A percentile compares a stretch with the other conserved stretches of the same genome.
Evolutionary conservation across 768 basidiomycete species (phyloP).

Genomic region (Xerocomus potaroensis): DNA sequence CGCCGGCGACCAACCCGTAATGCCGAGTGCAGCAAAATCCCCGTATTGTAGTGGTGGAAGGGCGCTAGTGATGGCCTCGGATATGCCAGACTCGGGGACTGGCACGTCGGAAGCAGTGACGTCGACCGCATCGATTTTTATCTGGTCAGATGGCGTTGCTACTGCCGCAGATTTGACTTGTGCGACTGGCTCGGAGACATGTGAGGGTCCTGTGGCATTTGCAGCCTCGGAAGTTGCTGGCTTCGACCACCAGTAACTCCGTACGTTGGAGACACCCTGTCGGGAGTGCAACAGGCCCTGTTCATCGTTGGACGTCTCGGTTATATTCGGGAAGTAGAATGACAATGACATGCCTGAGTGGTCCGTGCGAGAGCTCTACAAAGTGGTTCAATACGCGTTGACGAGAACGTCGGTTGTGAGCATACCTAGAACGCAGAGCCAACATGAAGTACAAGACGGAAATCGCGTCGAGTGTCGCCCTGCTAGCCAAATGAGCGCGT

Average conservation of each 20-base stretch:
- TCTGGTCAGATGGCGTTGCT: not conserved
- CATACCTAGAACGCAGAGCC: constrained; percentile 17
- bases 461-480: not conserved
- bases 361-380: constrained; percentile 15
- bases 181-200: constrained; percentile 4
- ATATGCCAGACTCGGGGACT: constrained; percentile 7
- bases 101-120: constrained; percentile 8
- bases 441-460: constrained; percentile 14
- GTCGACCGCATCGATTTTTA: not conserved
- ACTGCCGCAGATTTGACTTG: not conserved
- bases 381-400: constrained; percentile 8
- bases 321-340: not conserved
- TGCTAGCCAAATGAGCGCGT: not conserved
- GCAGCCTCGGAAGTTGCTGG: constrained; percentile 5
- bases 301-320: not conserved
- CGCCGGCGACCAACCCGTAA: constrained; percentile 63
- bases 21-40: constrained; percentile 65
- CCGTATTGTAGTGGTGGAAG: constrained; percentile 61
- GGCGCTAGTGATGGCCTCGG: constrained; percentile 22
- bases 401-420: constrained; percentile 19
- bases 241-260: constrained; percentile 34
- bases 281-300: constrained; percentile 4
- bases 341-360: constrained; percentile 16
- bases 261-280: constrained; percentile 15
- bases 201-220: not conserved